Base-by-base conservation (phyloP, 306 rosid species). In the Dryas drummondii region DNA sequence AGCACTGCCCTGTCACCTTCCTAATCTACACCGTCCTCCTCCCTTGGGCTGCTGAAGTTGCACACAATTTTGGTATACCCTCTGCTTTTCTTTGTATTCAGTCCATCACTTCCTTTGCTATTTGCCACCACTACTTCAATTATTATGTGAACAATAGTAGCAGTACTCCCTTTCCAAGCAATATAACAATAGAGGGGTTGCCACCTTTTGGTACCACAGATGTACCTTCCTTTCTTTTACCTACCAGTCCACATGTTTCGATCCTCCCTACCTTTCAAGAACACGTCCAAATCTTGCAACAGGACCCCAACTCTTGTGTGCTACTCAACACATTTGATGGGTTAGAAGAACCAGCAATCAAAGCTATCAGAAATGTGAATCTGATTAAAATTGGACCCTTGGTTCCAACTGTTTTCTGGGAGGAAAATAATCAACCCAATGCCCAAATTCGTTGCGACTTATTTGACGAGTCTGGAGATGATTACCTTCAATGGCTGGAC, bases 341-440 rank as follows among this genome's bases (percentile, higher is more conserved):
- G 4, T 66, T 82, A 44, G 86, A 82, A 54, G 48, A 22, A 4
- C 71, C 80, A n/a, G 83, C 78, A 3, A 5, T 82, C 19, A 17
- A 15, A 70, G 83, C 74, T 0, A 27, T 69, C 19, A 58, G 76
- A 4, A 45, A 58, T 6, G 1, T 70, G 27, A 55, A 66, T 65
- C 19, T 77, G 71, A 63, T 87, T 0, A 81, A 85, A 0, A 61
- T 92, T 6, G 96, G 97, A 4, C 96, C 97, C 5, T 68, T 92
- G 82, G 74, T 87, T 69, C 92, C 91, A 1, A 84, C 89, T 0
- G 80, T 79, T 0, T 84, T 83, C 45, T 46, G 81, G 27, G 90
- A 85, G 9, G 81, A 73, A 1, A 67, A 63, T 12, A 17, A 19
- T 27, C 8, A 7, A 5, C 82, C 81, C 5, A 5, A 85, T 63